These are phyloP conservation scores for Vicia villosa DNA, from an alignment of 306 rosid genomes.

Conservation along the genomic window DNA sequence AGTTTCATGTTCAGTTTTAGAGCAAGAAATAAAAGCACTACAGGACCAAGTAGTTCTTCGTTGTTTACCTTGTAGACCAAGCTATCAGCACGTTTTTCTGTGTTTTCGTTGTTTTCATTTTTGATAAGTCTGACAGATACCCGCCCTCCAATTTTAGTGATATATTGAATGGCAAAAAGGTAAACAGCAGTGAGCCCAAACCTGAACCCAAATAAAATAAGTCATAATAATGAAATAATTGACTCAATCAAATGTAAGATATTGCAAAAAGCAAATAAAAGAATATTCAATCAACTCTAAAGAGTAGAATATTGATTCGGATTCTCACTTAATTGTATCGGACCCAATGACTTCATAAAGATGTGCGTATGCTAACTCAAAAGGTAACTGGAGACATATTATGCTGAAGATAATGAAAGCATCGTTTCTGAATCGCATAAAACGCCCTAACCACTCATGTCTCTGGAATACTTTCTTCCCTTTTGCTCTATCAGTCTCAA, in stretches of 20 bases:
- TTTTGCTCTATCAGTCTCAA: conserved; percentile 61
- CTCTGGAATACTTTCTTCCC: conserved; percentile 73
- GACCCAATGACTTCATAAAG: conserved; percentile 69
- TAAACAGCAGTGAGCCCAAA: conserved; percentile 82
- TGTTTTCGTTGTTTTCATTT: conserved; percentile 77
- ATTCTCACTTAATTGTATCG: conserved; percentile 73
- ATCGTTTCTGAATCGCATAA: conserved; percentile 88
- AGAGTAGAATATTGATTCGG: conserved; percentile 17
- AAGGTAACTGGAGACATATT: conserved; percentile 94
- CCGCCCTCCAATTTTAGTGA: conserved; percentile 77
- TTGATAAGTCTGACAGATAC: conserved; percentile 81
- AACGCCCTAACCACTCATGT: conserved; percentile 85
- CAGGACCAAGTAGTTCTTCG: background rate
- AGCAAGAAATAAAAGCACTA: background rate
- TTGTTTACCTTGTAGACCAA: conserved; percentile 88
- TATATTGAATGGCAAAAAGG: conserved; percentile 77
- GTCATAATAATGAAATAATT: conserved; percentile 30
- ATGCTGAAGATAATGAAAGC: conserved; percentile 76
- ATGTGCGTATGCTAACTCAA: conserved; percentile 98
- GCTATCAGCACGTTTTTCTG: conserved; percentile 90
- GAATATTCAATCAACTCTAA: conserved; percentile 27
- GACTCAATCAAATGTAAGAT: background rate
- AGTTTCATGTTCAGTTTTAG: conserved; percentile 30
- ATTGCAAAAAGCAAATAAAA: background rate
- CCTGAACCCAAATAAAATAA: conserved; percentile 50